Evolutionary conservation across 1,139 yeast genomes (phyloP).

Genomic region (Hansenula sp.): DNA sequence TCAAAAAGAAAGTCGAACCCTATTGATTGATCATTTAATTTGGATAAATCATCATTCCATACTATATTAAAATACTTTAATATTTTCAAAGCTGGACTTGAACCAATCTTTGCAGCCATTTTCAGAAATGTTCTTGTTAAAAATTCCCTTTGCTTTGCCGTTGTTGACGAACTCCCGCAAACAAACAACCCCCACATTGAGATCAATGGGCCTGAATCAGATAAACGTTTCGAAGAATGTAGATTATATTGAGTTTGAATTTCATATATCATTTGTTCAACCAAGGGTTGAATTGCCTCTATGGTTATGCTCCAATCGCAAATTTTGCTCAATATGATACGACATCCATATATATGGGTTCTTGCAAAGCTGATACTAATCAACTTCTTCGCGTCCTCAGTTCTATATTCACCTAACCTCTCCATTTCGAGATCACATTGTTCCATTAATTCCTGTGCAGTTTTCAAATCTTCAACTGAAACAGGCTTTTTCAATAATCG

Average conservation of each 20-base stretch:
- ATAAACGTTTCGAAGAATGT: not conserved
- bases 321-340: constrained; percentile 16
- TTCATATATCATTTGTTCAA: constrained; percentile 8
- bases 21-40: constrained; percentile 4
- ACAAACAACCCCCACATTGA: constrained; percentile 22
- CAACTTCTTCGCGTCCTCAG: constrained; percentile 1
- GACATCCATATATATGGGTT: constrained; percentile 11
- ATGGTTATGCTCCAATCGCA: constrained; percentile 9
- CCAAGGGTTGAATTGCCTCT: constrained; percentile 11
- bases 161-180: constrained; percentile 17
- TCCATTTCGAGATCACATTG: constrained; percentile 9
- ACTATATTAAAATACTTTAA: constrained; percentile 20
- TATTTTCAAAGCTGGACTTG: constrained; percentile 19
- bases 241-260: constrained; percentile 6
- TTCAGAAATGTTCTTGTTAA: constrained; percentile 9
- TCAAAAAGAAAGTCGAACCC: constrained; percentile 22
- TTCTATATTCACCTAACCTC: not conserved
- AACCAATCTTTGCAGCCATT: constrained; percentile 12
- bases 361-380: constrained; percentile 13
- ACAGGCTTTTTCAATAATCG: constrained; percentile 15
- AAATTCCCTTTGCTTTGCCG: constrained; percentile 8
- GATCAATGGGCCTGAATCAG: constrained; percentile 9
- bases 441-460: constrained; percentile 9
- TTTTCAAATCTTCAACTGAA: constrained; percentile 7
- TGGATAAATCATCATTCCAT: constrained; percentile 18